A percentile compares a stretch with the other conserved stretches of the same genome.
Evolutionary conservation across 345 rosid genomes (phyloP).

Genomic region (Bruguiera gymnorhiza): DNA sequence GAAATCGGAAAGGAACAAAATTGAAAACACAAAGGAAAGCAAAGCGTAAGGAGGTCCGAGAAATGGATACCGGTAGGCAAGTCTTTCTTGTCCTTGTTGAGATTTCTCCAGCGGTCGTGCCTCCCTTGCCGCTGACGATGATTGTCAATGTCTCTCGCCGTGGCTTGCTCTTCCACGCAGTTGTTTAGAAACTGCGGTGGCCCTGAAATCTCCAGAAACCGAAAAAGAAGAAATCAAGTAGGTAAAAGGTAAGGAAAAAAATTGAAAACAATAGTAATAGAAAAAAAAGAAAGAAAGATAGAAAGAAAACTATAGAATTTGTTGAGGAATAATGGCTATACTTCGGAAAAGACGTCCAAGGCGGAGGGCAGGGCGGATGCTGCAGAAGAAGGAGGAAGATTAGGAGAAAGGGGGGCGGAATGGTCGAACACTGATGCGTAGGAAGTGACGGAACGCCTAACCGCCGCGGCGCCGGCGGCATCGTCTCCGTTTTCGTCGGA

Average conservation of each 20-base stretch:
- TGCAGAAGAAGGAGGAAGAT: neutral
- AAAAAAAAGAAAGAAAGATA: neutral
- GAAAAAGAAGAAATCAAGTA: neutral
- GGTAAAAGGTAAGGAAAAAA: neutral
- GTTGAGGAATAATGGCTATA: constrained; percentile 15
- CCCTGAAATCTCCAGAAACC: constrained; percentile 62
- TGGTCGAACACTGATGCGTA: constrained; percentile 45
- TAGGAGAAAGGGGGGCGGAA: constrained; percentile 18
- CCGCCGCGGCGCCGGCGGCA: constrained; percentile 9
- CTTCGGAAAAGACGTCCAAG: constrained; percentile 81
- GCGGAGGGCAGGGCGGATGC: constrained; percentile 84
- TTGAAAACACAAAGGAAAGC: neutral
- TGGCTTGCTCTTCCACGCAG: constrained; percentile 46
- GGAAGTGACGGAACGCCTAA: constrained; percentile 14
- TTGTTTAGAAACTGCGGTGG: constrained; percentile 85
- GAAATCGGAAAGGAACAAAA: too few relatives aligned
- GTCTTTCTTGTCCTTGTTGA: constrained; percentile 63
- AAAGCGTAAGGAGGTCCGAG: neutral
- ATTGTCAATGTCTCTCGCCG: constrained; percentile 43
- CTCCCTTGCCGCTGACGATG: constrained; percentile 23
- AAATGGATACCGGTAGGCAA: constrained; percentile 53
- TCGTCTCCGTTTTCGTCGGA: constrained; percentile 16
- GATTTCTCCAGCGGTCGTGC: constrained; percentile 44
- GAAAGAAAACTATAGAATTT: neutral
- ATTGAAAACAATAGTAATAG: neutral